Evolutionary conservation across 257 asterid species (phyloP).

Genomic region (Salvia miltiorrhiza): DNA sequence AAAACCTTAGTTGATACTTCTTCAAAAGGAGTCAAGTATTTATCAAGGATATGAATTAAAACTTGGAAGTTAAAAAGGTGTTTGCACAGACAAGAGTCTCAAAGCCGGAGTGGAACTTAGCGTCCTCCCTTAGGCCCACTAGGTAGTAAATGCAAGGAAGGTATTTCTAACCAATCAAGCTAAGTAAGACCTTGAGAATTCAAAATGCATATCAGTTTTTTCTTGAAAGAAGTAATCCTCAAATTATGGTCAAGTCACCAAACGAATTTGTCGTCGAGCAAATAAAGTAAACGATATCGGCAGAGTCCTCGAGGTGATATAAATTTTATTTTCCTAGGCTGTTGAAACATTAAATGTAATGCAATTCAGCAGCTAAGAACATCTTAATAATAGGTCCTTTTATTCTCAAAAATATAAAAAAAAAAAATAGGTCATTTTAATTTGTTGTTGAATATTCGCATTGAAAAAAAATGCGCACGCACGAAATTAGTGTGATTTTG

Average conservation of each 20-base stretch:
- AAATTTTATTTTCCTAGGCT: not conserved
- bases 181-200: not conserved
- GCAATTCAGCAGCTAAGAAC: not conserved
- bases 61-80: too few relatives aligned
- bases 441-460: not conserved
- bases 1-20: too few relatives aligned
- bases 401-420: too few relatives aligned
- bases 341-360: not conserved
- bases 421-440: too few relatives aligned
- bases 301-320: not conserved
- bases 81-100: too few relatives aligned
- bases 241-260: not conserved
- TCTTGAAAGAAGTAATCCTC: not conserved
- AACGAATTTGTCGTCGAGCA: constrained; percentile 5
- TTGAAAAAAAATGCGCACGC: not conserved
- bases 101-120: too few relatives aligned
- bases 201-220: not conserved
- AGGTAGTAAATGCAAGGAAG: not conserved
- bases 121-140: not conserved
- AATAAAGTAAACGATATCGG: not conserved
- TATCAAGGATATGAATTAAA: too few relatives aligned
- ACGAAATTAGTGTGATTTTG: not conserved
- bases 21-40: too few relatives aligned
- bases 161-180: not conserved
- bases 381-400: not conserved